A percentile compares a stretch with the other conserved stretches of the same genome.
These are phyloP conservation scores for Cafeteria roenbergensis DNA, from an alignment of 108 stramenopile species.

Conservation along the genomic window DNA sequence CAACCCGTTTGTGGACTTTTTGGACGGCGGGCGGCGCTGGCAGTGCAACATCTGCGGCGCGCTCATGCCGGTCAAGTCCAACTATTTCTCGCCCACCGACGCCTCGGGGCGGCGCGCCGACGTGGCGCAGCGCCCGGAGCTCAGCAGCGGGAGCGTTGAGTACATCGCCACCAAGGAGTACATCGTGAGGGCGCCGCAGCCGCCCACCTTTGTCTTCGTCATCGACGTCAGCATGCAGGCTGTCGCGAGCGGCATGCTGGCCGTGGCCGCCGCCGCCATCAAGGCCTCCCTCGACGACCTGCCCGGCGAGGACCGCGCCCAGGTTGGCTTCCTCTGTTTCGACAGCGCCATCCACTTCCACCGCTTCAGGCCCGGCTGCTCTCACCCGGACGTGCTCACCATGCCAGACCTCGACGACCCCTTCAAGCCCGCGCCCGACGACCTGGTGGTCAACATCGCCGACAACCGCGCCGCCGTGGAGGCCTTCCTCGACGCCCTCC, in stretches of 20 bases:
- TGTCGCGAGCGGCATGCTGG: conserved; percentile 67
- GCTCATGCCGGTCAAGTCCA: conserved; percentile 69
- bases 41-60: conserved; percentile 90
- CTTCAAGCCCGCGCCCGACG: conserved; percentile 80
- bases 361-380: conserved; percentile 61
- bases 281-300: conserved; percentile 63
- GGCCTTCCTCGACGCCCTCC: conserved; percentile 72
- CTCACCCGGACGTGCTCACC: conserved; percentile 79
- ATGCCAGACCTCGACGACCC: conserved; percentile 79
- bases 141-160: conserved; percentile 67
- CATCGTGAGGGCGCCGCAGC: conserved; percentile 96
- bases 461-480: conserved; percentile 73
- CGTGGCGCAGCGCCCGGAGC: conserved; percentile 71
- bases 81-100: conserved; percentile 90
- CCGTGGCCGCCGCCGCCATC: conserved; percentile 63
- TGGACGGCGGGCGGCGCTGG: conserved; percentile 82
- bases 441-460: conserved; percentile 79
- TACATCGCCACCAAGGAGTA: conserved; percentile 85
- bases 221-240: conserved; percentile 78
- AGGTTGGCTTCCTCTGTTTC: conserved; percentile 82
- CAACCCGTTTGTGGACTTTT: conserved; percentile 91
- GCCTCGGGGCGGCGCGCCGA: conserved; percentile 70
- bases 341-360: conserved; percentile 88
- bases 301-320: conserved; percentile 66
- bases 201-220: conserved; percentile 87